phyloP scores from a whole-genome alignment of 306 rosid genomes.

The Vigna unguiculata region DNA sequence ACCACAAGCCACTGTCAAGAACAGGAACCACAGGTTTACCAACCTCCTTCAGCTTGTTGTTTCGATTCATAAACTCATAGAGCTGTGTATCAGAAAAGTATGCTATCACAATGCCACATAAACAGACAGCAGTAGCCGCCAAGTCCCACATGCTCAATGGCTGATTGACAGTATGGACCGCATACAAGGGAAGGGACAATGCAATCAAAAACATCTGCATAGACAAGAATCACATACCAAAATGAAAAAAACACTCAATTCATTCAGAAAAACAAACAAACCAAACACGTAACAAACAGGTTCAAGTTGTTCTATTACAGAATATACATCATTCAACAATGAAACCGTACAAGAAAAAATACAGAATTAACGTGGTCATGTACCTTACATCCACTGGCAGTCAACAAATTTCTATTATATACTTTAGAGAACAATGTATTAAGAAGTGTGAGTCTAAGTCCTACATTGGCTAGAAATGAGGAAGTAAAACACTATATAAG shows the following conservation, averaged over 20 bases:
- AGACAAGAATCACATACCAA: conserved; percentile 1
- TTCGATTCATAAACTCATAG: conserved; percentile 63
- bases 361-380: background rate
- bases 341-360: background rate
- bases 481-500: too few relatives aligned
- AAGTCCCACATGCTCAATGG: conserved; percentile 74
- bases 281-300: conserved; percentile 44
- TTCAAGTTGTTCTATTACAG: background rate
- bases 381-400: background rate
- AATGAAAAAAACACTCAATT: conserved; percentile 21
- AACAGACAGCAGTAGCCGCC: conserved; percentile 60
- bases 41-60: conserved; percentile 60
- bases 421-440: background rate
- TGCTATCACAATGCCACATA: conserved; percentile 74
- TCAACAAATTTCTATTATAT: background rate
- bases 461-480: too few relatives aligned
- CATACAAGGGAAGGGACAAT: conserved; percentile 75
- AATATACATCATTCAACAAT: background rate
- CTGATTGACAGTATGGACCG: conserved; percentile 64
- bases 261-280: conserved; percentile 5
- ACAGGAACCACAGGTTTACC: conserved; percentile 64
- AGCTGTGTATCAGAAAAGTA: conserved; percentile 87
- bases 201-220: conserved; percentile 78
- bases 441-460: too few relatives aligned
- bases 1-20: conserved; percentile 84